Conservation (phyloP, 1,284 basidiomycete species). For the Leccinum variabile region DNA sequence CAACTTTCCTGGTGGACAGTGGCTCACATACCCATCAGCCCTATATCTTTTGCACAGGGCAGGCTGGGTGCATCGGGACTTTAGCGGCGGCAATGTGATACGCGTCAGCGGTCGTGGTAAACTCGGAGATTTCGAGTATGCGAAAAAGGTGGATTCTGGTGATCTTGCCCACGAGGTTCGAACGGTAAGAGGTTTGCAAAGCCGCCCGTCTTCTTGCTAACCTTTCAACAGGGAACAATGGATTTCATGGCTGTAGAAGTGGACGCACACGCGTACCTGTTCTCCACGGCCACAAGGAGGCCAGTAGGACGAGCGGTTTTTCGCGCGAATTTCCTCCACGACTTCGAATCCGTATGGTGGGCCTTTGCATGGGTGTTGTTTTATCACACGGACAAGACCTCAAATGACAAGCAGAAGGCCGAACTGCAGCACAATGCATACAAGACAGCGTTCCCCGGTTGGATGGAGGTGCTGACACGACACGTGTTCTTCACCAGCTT, state of each 20-base stretch:
- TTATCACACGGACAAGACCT: background rate
- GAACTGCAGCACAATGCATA: too few species aligned
- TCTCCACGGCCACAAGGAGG: too few species aligned
- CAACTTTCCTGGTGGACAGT: background rate
- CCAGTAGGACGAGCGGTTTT: background rate
- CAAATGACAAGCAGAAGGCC: too few species aligned
- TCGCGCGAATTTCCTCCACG: slow-evolving; percentile 5
- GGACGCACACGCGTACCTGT: background rate
- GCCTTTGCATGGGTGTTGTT: slow-evolving; percentile 9
- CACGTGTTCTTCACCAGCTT: too few species aligned
- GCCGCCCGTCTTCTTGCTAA: background rate
- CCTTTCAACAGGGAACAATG: background rate
- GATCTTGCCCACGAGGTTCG: background rate
- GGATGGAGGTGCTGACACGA: too few species aligned
- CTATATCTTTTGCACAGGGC: slow-evolving; percentile 6
- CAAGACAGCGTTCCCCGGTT: background rate
- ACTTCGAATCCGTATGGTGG: slow-evolving; percentile 18
- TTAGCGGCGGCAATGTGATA: slow-evolving; percentile 3
- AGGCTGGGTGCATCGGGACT: slow-evolving; percentile 15
- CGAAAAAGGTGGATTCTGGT: background rate
- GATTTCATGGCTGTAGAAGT: slow-evolving; percentile 8
- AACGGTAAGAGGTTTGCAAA: slow-evolving; percentile 4
- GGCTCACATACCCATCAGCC: background rate
- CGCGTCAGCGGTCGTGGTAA: background rate
- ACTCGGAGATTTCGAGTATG: slow-evolving; percentile 18